Conservation (phyloP, 2,329 filamentous ascomycete genomes). For the Sporothrix humicola region DNA sequence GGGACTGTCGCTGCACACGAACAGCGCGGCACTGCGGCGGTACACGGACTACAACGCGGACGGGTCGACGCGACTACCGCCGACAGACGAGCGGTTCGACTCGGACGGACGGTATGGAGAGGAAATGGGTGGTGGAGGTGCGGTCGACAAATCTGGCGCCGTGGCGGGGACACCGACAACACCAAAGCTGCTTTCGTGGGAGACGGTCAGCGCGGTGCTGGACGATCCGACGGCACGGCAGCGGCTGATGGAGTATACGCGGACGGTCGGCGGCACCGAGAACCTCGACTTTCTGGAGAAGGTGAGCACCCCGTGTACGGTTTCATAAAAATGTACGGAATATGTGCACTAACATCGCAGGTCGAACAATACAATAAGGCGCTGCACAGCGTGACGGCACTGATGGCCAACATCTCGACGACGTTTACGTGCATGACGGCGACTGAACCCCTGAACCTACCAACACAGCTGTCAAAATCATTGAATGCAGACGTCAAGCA, state of each 20-base stretch:
- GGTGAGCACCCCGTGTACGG: constrained; percentile 28
- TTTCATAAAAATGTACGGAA: neutral
- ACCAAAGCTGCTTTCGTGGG: constrained; percentile 56
- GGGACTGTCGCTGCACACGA: constrained; percentile 53
- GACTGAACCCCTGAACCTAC: constrained; percentile 51
- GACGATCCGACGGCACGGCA: constrained; percentile 55
- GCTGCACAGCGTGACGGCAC: constrained; percentile 48
- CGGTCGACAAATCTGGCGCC: neutral
- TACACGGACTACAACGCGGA: constrained; percentile 55
- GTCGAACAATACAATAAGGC: constrained; percentile 53
- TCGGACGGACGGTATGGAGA: constrained; percentile 31
- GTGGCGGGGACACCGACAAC: constrained; percentile 40
- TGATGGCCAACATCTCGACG: constrained; percentile 47
- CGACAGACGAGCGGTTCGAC: constrained; percentile 37
- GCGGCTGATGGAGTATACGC: constrained; percentile 57
- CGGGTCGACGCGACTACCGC: constrained; percentile 45
- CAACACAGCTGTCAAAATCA: constrained; percentile 48
- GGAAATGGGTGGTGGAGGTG: neutral
- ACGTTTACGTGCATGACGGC: constrained; percentile 49
- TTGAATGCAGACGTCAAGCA: constrained; percentile 56
- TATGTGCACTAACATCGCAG: constrained; percentile 42
- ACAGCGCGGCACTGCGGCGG: constrained; percentile 52
- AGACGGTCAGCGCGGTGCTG: constrained; percentile 58
- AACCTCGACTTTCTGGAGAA: constrained; percentile 58
- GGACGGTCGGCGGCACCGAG: constrained; percentile 52